Base-by-base conservation (phyloP, 495 filamentous ascomycete species). In the Penicillium cinerascens region DNA sequence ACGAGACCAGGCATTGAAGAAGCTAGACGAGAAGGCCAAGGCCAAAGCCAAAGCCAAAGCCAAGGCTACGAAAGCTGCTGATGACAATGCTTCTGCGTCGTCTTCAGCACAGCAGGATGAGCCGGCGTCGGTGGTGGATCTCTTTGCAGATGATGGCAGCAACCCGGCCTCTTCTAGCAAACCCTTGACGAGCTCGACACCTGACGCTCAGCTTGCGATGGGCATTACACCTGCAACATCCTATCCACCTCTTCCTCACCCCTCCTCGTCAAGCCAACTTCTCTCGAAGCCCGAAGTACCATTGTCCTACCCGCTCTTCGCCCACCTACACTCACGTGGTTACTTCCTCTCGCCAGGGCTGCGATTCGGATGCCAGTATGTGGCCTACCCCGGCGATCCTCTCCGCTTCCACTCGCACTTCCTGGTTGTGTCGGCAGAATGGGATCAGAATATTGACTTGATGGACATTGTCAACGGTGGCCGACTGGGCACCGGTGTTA, bases 341-440 rank as follows among this genome's bases (percentile, higher is more conserved):
- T 98, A 96, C 68, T 98, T 87, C 72, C 80, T 95, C 36, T 87
- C 87, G 38, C 95, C 93, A 1, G 93, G 95, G 8, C 77, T 98
- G 25, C 88, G 93, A 22, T 98, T 98, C 61, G 93, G 93, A 27
- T 95, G 91, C 61, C 84, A 96, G 63, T 96, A 90, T 71, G 86
- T 88, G 51, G 91, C 92, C 1, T 97, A 98, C 62, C 93, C 93
- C 0, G 95, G 95, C 27, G 93, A 98, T 68, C 89, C 93, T 0
- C 73, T 97, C 23, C 87, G 95, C 9, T 98, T 92, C 70, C 93
- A 98, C 68, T 89, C 87, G 29, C 93, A 97, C 67, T 97, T 96
- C 64, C 70, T 96, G 49, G 87, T 84, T 21, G 83, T 83, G 17
- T 82, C 86, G 25, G 77, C 85, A 43, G 87, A 81, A 6, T 97